Base-by-base conservation (phyloP, 2,329 filamentous ascomycete species). In the Fusarium decemcellulare region DNA sequence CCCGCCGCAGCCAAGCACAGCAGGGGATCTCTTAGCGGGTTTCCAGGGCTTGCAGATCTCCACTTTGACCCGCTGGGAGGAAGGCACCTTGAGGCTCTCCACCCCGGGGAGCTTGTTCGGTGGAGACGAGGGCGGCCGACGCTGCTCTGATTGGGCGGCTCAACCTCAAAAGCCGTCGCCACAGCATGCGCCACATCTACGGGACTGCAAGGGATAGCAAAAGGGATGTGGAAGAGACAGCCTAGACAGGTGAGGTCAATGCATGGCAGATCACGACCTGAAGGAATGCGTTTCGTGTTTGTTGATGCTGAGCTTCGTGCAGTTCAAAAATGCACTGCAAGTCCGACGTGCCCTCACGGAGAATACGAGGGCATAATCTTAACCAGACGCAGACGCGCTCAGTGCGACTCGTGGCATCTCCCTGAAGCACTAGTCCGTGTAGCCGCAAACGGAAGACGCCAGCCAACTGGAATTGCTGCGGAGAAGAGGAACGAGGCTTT, bases 21-120 rank as follows among this genome's bases (percentile, higher is more conserved):
- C 36, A 37, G 43, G 54, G 23, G 23, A 23, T 23, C 23, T 44
- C 60, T 53, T 61, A 54, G 59, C 58, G 65, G 57, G 59, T 39
- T 57, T 58, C 52, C 42, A 51, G 47, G 46, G 63, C 52, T 27
- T 46, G 59, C 39, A 27, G 37, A 48, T 23, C 47, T 43, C 66
- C 65, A 53, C 52, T 48, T 44, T 43, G 43, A 14, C 53, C 62
- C 67, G 58, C 30, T 10, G 18, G 11, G 32, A 50, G 12, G 30
- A 23, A 51, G 46, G 46, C 34, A 30, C 23, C 37, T 54, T 59
- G 64, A 53, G 27, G 56, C 65, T 69, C 61, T 59, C 39, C 63
- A 67, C 57, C 60, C 16, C 37, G 59, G 57, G 52, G 58, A 75
- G 73, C 73, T 75, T 75, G 73, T 75, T 75, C 65, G 62, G 61